These are phyloP conservation scores for Wickerhamiella allomyrinae DNA, from an alignment of 805 yeast genomes.

Conservation along the genomic window DNA sequence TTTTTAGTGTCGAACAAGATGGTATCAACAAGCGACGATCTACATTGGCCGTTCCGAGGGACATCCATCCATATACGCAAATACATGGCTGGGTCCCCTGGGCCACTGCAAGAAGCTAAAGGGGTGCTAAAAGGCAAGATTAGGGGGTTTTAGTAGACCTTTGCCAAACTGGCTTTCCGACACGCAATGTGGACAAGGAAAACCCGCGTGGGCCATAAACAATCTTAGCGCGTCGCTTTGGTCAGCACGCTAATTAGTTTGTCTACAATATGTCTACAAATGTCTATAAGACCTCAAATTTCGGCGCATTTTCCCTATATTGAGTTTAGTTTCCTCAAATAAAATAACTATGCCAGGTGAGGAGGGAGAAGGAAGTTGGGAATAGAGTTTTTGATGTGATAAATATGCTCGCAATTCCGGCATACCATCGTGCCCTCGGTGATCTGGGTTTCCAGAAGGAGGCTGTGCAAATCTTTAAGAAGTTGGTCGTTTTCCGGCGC, in stretches of 20 bases:
- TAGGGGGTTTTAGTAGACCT: not conserved
- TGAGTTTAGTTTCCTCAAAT: no score
- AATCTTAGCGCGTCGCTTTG: no score
- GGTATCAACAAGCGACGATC: not conserved
- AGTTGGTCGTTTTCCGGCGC: constrained; percentile 35
- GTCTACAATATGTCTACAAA: no score
- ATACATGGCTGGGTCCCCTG: not conserved
- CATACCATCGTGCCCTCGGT: constrained; percentile 84
- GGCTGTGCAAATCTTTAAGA: constrained; percentile 58
- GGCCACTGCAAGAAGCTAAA: not conserved
- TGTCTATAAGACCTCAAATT: no score
- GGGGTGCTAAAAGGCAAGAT: not conserved
- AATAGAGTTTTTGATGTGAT: constrained; percentile 81
- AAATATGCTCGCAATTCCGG: constrained; percentile 69
- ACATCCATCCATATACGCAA: no score
- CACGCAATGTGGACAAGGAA: no score
- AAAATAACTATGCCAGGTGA: constrained; percentile 55
- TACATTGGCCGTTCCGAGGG: not conserved
- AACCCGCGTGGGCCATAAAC: no score
- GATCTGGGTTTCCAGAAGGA: constrained; percentile 76
- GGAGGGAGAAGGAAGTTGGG: constrained; percentile 93
- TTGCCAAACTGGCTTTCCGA: no score
- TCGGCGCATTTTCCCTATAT: no score
- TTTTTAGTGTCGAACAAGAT: not conserved
- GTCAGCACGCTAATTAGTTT: no score